Evolutionary conservation across 192 early-diverging fungal species (phyloP).

Genomic region (Dissophora ornata): DNA sequence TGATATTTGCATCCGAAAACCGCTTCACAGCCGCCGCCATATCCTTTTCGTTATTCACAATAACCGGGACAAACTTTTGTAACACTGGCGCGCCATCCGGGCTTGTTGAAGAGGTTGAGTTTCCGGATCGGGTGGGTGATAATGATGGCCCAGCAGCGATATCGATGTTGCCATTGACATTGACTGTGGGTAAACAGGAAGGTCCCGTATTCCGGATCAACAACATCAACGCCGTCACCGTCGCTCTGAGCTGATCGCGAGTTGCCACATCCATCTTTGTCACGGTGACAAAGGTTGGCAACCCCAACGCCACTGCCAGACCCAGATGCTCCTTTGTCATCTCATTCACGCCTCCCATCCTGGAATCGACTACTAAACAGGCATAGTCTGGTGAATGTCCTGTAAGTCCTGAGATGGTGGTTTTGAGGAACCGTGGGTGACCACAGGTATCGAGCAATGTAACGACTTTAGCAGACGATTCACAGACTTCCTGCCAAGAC

Average conservation of each 20-base stretch:
- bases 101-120: too few relatives aligned
- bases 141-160: constrained; percentile 38
- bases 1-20: constrained; percentile 20
- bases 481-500: constrained; percentile 87
- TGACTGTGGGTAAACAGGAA: constrained; percentile 45
- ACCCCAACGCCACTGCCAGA: constrained; percentile 79
- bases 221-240: constrained; percentile 63
- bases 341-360: constrained; percentile 67
- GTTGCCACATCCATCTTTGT: constrained; percentile 87
- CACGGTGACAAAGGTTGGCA: constrained; percentile 86
- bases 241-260: constrained; percentile 56
- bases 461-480: constrained; percentile 77
- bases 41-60: constrained; percentile 59
- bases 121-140: too few relatives aligned
- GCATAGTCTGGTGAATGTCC: constrained; percentile 89
- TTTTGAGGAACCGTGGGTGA: constrained; percentile 88
- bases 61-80: constrained; percentile 47
- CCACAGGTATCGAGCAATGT: constrained; percentile 93
- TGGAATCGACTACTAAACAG: constrained; percentile 84
- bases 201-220: constrained; percentile 59
- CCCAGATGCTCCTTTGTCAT: constrained; percentile 85
- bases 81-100: neutral
- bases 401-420: constrained; percentile 92
- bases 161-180: too few relatives aligned
- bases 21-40: constrained; percentile 47